phyloP scores from a whole-genome alignment of 805 yeast genomes.

The Spathaspora girioi region DNA sequence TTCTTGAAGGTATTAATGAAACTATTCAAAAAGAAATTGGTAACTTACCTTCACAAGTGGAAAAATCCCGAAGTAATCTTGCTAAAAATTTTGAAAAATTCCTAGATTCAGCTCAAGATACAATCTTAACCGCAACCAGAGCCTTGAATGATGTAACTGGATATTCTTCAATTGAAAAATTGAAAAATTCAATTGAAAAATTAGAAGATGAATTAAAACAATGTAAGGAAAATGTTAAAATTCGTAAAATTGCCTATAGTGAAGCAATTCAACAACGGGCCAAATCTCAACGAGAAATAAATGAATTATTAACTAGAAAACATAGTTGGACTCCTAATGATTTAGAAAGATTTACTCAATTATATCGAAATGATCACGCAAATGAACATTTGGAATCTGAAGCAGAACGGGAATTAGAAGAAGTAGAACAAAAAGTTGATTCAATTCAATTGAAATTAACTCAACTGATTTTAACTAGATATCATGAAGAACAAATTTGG shows the following conservation, averaged over 20 bases:
- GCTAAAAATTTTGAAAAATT: constrained; percentile 43
- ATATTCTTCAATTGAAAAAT: constrained; percentile 70
- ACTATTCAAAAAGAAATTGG: constrained; percentile 15
- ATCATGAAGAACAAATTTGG: constrained; percentile 98
- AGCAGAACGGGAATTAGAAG: constrained; percentile 45
- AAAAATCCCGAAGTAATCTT: constrained; percentile 32
- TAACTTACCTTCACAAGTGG: constrained; percentile 45
- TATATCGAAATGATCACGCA: constrained; percentile 77
- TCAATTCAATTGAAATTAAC: constrained; percentile 65
- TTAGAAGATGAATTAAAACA: constrained; percentile 50
- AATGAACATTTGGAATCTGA: constrained; percentile 59
- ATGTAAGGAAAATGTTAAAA: constrained; percentile 46
- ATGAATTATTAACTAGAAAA: constrained; percentile 82
- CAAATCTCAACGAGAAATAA: constrained; percentile 75
- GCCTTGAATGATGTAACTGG: constrained; percentile 91
- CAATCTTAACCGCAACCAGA: constrained; percentile 57
- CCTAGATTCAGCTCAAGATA: constrained; percentile 53
- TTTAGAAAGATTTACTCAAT: constrained; percentile 75
- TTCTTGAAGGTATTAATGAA: constrained; percentile 6
- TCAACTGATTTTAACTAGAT: constrained; percentile 77
- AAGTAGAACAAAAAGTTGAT: constrained; percentile 62
- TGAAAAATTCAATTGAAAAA: constrained; percentile 58
- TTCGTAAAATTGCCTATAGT: constrained; percentile 49
- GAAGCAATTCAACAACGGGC: constrained; percentile 63
- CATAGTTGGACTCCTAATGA: constrained; percentile 77